Evolutionary conservation across 192 early-diverging fungal species (phyloP), one percentile per base, ranked within the genome.

Genomic region (Chytriomyces hyalinus): DNA sequence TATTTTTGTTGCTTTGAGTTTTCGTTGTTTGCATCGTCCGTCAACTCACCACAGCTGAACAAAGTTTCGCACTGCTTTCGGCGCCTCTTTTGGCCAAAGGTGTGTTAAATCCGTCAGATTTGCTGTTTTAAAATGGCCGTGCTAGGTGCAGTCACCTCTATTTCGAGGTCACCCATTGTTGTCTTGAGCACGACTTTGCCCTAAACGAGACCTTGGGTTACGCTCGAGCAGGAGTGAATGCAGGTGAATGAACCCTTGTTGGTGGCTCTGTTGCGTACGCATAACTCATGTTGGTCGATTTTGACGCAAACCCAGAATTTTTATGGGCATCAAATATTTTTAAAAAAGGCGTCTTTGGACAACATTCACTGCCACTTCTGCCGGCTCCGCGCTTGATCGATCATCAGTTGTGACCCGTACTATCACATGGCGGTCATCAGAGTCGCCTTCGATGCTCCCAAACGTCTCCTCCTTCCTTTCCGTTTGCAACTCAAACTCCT

Each of bases 51-150:
- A 93, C 10, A 98, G 86, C 77, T 98, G 96, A 11, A 98, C 83
- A 88, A 98, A 98, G 83, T 98, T 98, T n/a, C 96, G 87, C 73
- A 92, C 91, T 9, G 97, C 91, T 70, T 92, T 93, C 0, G 97
- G 97, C 0, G 93, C 78, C 80, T 98, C 96, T 72, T 97, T 97
- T n/a, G 93, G 85, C 94, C 95, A 98, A 62, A 87, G 67, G 80
- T 84, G 61, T 13, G 51, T 13, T 50, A 1, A 36, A 36, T 36
- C 0, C 36, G 36, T 36, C 36, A 36, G 36, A 36, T 2, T 36
- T 2, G 36, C 36, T 36, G 20, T 61, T 49, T 49, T 11, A 50
- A 3, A 43, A 49, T 17, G 13, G 11, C 11, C 47, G 46, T 26
- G 0, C 61, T 0, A 61, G 9, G 8, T 28, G 49, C 26, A 17